Conservation (phyloP, 129 eudicot species). For the Chrysanthemum lavandulifolium region DNA sequence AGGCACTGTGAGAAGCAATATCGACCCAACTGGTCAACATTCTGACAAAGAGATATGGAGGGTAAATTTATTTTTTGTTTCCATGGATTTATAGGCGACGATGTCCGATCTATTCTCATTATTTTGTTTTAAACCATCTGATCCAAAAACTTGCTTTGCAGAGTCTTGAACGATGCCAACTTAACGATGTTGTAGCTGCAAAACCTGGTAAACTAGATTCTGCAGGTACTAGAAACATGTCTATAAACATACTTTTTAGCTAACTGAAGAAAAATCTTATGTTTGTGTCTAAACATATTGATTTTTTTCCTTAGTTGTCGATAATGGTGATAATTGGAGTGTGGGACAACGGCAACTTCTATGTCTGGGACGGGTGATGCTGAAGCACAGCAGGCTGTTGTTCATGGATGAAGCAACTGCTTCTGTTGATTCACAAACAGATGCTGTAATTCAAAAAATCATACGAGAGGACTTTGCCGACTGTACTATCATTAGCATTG, state of each 20-base stretch:
- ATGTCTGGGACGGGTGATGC: conserved; percentile 83
- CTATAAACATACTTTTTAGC: background rate
- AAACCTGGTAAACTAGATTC: conserved; percentile 87
- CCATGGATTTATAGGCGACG: background rate
- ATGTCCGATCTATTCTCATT: background rate
- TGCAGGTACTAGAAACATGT: conserved; percentile 44
- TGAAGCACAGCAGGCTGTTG: conserved; percentile 67
- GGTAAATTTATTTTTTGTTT: conserved; percentile 33
- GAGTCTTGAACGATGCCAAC: conserved; percentile 94
- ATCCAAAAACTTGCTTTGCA: conserved; percentile 26
- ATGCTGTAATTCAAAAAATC: conserved; percentile 79
- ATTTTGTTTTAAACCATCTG: background rate
- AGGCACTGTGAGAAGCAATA: conserved; percentile 88
- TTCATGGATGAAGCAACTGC: conserved; percentile 99
- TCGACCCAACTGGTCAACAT: conserved; percentile 73
- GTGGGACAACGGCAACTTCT: conserved; percentile 93
- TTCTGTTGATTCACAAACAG: conserved; percentile 91
- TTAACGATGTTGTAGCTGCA: conserved; percentile 74
- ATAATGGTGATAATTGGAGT: conserved; percentile 89
- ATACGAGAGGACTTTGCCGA: conserved; percentile 77
- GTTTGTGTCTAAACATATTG: background rate
- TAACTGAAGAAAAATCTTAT: background rate
- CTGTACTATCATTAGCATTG: conserved; percentile 86
- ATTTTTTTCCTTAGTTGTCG: conserved; percentile 45
- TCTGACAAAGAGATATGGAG: conserved; percentile 89